Base-by-base conservation (phyloP, 2,329 filamentous ascomycete genomes). In the Clonostachys rhizophaga region DNA sequence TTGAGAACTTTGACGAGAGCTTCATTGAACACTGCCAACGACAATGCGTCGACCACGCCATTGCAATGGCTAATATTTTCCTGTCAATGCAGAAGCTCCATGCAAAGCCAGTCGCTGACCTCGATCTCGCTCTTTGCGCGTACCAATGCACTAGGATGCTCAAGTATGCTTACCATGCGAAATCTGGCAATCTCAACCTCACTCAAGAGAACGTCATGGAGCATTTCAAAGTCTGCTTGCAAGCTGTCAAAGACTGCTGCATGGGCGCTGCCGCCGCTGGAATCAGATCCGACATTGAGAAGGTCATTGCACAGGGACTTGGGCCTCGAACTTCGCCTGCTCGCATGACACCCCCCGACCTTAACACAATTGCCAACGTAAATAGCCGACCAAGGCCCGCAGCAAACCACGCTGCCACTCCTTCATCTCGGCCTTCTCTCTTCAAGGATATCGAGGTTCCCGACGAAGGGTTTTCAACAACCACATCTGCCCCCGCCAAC, bases 51-150 rank as follows among this genome's bases (percentile, higher is more conserved):
- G 74, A 79, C 44, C 77, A 81, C 49, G 75, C 77, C 9, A 59
- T 73, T 34, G 73, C 75, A 30, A 79, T 81, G 73, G 70, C 75
- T 7, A 73, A 75, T 42, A 80, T 81, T 52, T 80, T 81, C 52
- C 64, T 71, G 4, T 64, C 72, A 42, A 67, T 80, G 54, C 65
- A 79, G 47, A 70, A 71, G 17, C 67, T 80, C 5, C 72, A 74
- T 35, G 74, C 72, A 13, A 71, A 74, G 16, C 76, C 76, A 0
- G 71, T 80, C 3, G 73, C 75, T 0, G 78, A 81, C 51, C 58
- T 81, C 16, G 78, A 81, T 48, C 65, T 81, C 36, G 72, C 77
- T 8, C 70, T 75, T 5, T 81, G 78, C 50, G 72, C 76, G 2
- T 79, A 79, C 47, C 76, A 81, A 52, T 80, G 77, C 45, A 71